phyloP scores from a whole-genome alignment of 371 early-diverging fungal genomes.

The Smittium culicis region DNA sequence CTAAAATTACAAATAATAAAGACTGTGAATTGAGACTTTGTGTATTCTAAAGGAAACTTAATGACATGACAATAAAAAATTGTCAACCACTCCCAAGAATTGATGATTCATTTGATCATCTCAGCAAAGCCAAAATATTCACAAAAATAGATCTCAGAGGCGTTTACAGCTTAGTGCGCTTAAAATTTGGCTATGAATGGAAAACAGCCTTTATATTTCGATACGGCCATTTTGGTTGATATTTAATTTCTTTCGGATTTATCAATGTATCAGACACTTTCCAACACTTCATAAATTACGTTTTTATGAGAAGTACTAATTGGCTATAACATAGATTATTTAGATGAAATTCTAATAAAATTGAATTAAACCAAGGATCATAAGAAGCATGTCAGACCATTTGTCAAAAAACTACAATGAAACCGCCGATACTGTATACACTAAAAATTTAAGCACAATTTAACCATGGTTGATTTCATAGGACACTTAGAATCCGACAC shows the following conservation, averaged over 20 bases:
- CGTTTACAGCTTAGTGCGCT: slow-evolving; percentile 19
- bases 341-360: slow-evolving; percentile 35
- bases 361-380: slow-evolving; percentile 20
- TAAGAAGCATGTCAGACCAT: slow-evolving; percentile 13
- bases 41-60: slow-evolving; percentile 31
- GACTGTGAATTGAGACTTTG: slow-evolving; percentile 35
- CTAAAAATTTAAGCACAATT: slow-evolving; percentile 34
- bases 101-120: slow-evolving; percentile 28
- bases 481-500: slow-evolving; percentile 26
- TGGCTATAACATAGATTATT: slow-evolving; percentile 13
- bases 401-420: slow-evolving; percentile 22
- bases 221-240: slow-evolving; percentile 24
- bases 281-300: slow-evolving; percentile 9
- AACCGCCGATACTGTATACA: slow-evolving; percentile 23
- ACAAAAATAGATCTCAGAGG: slow-evolving; percentile 31
- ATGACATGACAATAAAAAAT: slow-evolving; percentile 11
- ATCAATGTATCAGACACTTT: slow-evolving; percentile 12
- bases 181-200: slow-evolving; percentile 13
- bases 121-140: slow-evolving; percentile 21
- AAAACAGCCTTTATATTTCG: slow-evolving; percentile 33
- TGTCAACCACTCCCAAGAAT: slow-evolving; percentile 11
- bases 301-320: slow-evolving; percentile 7
- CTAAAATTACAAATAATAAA: too few species aligned
- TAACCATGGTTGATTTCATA: slow-evolving; percentile 25
- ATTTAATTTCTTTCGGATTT: slow-evolving; percentile 33